Percentiles rank a stretch among this genome's conserved stretches.
These are phyloP conservation scores for Penicillium cosmopolitanum DNA, from an alignment of 495 filamentous ascomycete genomes.

Conservation along the genomic window DNA sequence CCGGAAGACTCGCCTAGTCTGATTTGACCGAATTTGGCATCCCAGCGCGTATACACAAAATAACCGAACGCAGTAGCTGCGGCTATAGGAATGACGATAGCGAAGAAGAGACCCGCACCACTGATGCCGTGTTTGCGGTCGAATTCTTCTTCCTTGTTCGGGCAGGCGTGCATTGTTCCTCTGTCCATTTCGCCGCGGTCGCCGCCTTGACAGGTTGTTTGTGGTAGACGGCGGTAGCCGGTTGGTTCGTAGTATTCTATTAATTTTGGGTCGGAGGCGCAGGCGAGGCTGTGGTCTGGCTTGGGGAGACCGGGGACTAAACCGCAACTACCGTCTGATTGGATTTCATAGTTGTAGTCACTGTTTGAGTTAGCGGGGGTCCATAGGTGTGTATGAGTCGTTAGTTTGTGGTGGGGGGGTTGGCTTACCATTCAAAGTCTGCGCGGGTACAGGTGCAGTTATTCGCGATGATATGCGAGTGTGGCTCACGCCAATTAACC, in stretches of 20 bases:
- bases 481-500: constrained; percentile 74
- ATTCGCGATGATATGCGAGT: constrained; percentile 58
- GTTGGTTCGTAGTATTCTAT: constrained; percentile 80
- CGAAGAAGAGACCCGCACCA: constrained; percentile 82
- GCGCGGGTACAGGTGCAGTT: constrained; percentile 81
- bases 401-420: not conserved
- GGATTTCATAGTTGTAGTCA: constrained; percentile 90
- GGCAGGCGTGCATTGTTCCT: constrained; percentile 61
- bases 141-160: constrained; percentile 76
- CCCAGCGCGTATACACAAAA: constrained; percentile 85
- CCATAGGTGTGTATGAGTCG: too few relatives aligned
- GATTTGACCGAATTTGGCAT: constrained; percentile 88
- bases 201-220: constrained; percentile 82
- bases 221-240: constrained; percentile 87
- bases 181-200: constrained; percentile 67
- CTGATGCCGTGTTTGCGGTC: constrained; percentile 70
- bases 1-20: constrained; percentile 65
- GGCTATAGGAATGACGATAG: constrained; percentile 71
- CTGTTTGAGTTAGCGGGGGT: constrained; percentile 48
- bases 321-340: constrained; percentile 71
- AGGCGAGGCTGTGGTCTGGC: constrained; percentile 67
- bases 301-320: constrained; percentile 71
- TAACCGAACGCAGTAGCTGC: constrained; percentile 75
- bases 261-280: constrained; percentile 64
- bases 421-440: constrained; percentile 92